Evolutionary conservation across 176 grass and related monocot species (phyloP).

Genomic region (Eleusine coracana): DNA sequence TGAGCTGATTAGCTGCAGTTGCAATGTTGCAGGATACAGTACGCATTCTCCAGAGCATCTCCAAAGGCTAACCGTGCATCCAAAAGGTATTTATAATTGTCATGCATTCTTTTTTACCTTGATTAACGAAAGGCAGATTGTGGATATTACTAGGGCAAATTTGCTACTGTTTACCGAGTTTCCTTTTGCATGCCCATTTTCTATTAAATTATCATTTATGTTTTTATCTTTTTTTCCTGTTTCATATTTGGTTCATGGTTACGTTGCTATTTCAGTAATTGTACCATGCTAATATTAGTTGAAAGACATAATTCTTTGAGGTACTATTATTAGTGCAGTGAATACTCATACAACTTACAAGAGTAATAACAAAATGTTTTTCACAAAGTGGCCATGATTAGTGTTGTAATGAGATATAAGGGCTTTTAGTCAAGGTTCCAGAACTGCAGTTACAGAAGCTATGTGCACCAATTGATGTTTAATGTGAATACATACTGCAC

Average conservation of each 20-base stretch:
- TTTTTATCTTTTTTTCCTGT: conserved; percentile 21
- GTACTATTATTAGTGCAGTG: not conserved
- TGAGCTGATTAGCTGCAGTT: conserved; percentile 18
- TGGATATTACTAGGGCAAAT: not conserved
- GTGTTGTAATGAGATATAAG: not conserved
- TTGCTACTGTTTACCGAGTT: not conserved
- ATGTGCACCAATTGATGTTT: not conserved
- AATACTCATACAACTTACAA: not conserved
- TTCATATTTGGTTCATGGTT: conserved; percentile 13
- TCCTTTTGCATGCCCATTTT: not conserved
- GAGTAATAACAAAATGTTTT: not conserved
- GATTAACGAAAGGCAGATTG: not conserved
- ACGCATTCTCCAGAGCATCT: conserved; percentile 48
- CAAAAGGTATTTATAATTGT: conserved; percentile 51
- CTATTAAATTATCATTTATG: conserved; percentile 1
- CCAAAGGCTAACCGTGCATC: conserved; percentile 42
- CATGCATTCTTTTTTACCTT: not conserved
- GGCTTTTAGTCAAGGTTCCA: not conserved
- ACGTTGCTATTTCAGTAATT: conserved; percentile 1
- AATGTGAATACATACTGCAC: not conserved
- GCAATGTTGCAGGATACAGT: conserved; percentile 52
- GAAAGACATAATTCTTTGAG: not conserved
- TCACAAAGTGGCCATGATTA: not conserved
- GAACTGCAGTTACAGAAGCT: not conserved
- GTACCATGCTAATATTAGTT: not conserved